Percentiles rank a stretch among this genome's conserved stretches.
Conservation (phyloP, 306 rosid species). For the Pachyrhizus erosus region DNA sequence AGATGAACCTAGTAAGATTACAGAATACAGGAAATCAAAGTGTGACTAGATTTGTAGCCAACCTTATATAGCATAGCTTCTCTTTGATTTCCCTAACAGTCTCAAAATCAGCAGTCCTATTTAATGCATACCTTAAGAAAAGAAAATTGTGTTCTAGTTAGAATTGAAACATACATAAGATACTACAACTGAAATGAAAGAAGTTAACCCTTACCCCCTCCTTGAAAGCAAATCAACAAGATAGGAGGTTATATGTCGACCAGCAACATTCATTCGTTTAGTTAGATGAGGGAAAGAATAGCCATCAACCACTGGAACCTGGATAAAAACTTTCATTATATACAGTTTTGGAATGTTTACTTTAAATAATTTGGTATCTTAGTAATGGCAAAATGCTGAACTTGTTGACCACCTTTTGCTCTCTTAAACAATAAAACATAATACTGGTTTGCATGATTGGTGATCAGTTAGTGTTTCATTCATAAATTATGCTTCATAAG, state of each 20-base stretch:
- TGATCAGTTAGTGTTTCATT: slow-evolving; percentile 12
- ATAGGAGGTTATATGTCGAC: slow-evolving; percentile 96
- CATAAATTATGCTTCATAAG: neutral
- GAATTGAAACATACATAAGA: slow-evolving; percentile 35
- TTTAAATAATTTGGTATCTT: slow-evolving; percentile 3
- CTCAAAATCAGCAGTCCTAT: slow-evolving; percentile 95
- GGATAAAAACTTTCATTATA: slow-evolving; percentile 39
- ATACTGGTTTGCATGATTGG: slow-evolving; percentile 3
- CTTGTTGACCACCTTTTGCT: slow-evolving; percentile 19
- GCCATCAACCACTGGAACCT: slow-evolving; percentile 99
- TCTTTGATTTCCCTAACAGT: slow-evolving; percentile 98
- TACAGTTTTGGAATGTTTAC: slow-evolving; percentile 31
- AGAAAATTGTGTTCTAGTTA: slow-evolving; percentile 45
- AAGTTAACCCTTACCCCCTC: slow-evolving; percentile 77
- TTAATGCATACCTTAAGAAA: slow-evolving; percentile 85
- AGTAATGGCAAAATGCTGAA: neutral
- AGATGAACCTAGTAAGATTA: slow-evolving; percentile 37
- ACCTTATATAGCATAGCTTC: slow-evolving; percentile 97
- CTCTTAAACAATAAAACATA: slow-evolving; percentile 34
- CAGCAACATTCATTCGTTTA: slow-evolving; percentile 99
- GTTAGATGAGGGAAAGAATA: slow-evolving; percentile 98
- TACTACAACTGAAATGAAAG: slow-evolving; percentile 36
- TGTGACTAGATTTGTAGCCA: slow-evolving; percentile 34
- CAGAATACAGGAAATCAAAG: slow-evolving; percentile 24
- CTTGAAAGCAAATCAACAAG: slow-evolving; percentile 98